Conservation (phyloP, 257 asterid genomes). For the Scutellaria galericulata region DNA sequence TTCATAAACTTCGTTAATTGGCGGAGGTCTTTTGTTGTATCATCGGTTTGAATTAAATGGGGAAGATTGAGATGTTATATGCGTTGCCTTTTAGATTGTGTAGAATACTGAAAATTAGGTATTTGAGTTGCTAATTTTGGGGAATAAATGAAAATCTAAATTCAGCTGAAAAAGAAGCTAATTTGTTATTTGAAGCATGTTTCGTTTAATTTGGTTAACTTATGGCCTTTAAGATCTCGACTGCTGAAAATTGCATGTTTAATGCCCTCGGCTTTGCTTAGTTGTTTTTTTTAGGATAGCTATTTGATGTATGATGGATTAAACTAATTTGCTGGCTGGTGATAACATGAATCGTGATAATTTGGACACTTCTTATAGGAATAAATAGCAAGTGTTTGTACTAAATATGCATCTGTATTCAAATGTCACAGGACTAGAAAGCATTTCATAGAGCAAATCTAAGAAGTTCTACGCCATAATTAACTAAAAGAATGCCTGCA, state of each 20-base stretch:
- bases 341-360: slow-evolving; percentile 16
- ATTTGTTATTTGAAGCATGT: not conserved
- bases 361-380: not conserved
- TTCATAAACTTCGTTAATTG: not conserved
- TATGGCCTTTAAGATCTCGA: too few species aligned
- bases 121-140: not conserved
- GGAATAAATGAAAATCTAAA: not conserved
- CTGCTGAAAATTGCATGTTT: not conserved
- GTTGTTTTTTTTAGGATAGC: not conserved
- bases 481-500: slow-evolving; percentile 66
- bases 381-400: slow-evolving; percentile 4
- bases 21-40: not conserved
- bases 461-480: slow-evolving; percentile 23
- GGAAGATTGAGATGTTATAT: slow-evolving; percentile 11
- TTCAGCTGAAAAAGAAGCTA: slow-evolving; percentile 21
- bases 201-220: slow-evolving; percentile 19
- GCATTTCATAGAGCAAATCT: slow-evolving; percentile 11
- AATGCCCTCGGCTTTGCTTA: not conserved
- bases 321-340: slow-evolving; percentile 13
- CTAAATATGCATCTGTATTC: slow-evolving; percentile 11
- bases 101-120: not conserved
- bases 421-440: slow-evolving; percentile 38
- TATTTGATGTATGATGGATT: not conserved
- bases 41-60: not conserved
- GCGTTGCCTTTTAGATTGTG: not conserved